Base-by-base conservation (phyloP, 2,329 filamentous ascomycete genomes). In the Fonsecaea nubica region DNA sequence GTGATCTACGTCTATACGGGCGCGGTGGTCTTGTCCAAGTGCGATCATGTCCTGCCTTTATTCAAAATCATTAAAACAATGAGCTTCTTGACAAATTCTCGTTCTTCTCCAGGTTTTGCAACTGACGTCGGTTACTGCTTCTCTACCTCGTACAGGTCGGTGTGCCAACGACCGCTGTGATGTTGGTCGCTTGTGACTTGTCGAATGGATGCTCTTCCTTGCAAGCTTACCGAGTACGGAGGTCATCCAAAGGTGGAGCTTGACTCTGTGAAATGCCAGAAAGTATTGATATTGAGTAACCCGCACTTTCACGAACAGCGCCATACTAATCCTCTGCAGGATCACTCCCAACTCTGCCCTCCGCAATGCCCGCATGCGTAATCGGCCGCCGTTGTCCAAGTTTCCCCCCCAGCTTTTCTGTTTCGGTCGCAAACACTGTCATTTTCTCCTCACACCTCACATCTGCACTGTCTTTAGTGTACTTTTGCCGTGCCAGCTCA, bases 211-310 rank as follows among this genome's bases (percentile, higher is more conserved):
- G 32, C 21, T 13, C 4, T 9, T 13, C 7, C 52, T 35, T 18
- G 30, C 52, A 55, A 25, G 52, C 25, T 55, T 55, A 55, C 52
- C 18, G 52, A 55, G 13, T 36, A 30, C 7, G 3, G 2, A 55
- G 30, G 52, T 55, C 52, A 55, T 55, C 21, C 30, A 55, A 15
- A 10, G 15, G 52, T 55, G 52, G 52, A 55, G 30, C 30, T 5
- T 33, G 52, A 21, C 33, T n/a, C 35, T 55, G 1, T 33, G 30
- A n/a, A 30, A 12, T 55, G 33, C 35, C 15, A 30, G 30, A 21
- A 9, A 36, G 12, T 35, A 9, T 36, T 36, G 52, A n/a, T 33
- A 21, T 35, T 35, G 52, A 55, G 25, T 30, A 25, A 54, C 33
- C 52, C 30, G 7, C n/a, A 1, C 30, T 35, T n/a, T 55, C 13